A percentile compares a stretch with the other conserved stretches of the same genome.
Evolutionary conservation across 257 asterid genomes (phyloP).

Genomic region (Solanum megistacrolobum): DNA sequence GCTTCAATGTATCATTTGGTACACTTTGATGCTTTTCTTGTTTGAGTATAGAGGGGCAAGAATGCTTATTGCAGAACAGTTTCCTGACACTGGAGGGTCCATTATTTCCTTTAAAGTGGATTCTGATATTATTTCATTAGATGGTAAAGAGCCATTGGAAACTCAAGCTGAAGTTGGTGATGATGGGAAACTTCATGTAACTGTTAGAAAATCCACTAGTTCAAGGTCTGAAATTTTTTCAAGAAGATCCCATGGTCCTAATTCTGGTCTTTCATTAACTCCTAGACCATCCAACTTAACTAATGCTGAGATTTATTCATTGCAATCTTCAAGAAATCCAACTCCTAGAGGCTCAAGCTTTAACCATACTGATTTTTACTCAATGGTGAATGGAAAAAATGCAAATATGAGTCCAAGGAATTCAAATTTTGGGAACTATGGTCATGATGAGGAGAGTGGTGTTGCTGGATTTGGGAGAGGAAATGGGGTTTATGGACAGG

Average conservation of each 20-base stretch:
- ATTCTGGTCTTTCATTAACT: constrained; percentile 34
- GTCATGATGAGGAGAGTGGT: constrained; percentile 35
- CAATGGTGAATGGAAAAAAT: constrained; percentile 35
- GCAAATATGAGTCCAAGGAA: constrained; percentile 33
- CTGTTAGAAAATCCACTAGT: constrained; percentile 35
- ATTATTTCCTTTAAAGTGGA: constrained; percentile 37
- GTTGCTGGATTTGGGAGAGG: constrained; percentile 29
- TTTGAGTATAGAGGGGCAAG: constrained; percentile 42
- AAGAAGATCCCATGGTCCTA: constrained; percentile 27
- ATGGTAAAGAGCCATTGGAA: constrained; percentile 40
- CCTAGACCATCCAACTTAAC: constrained; percentile 44
- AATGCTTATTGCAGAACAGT: constrained; percentile 41
- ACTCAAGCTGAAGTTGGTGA: constrained; percentile 42
- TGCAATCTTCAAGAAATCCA: constrained; percentile 45
- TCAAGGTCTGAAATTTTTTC: constrained; percentile 42
- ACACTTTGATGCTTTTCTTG: constrained; percentile 40
- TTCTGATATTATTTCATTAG: constrained; percentile 37
- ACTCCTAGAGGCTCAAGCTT: constrained; percentile 44
- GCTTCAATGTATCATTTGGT: constrained; percentile 43
- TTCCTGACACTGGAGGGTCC: constrained; percentile 36
- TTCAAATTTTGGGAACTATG: constrained; percentile 28
- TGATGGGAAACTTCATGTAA: constrained; percentile 43
- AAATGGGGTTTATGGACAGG: constrained; percentile 42
- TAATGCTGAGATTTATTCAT: constrained; percentile 40
- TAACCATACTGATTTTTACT: constrained; percentile 35